These are phyloP conservation scores for Yarrowia porcina DNA, from an alignment of 805 yeast genomes.

Conservation along the genomic window DNA sequence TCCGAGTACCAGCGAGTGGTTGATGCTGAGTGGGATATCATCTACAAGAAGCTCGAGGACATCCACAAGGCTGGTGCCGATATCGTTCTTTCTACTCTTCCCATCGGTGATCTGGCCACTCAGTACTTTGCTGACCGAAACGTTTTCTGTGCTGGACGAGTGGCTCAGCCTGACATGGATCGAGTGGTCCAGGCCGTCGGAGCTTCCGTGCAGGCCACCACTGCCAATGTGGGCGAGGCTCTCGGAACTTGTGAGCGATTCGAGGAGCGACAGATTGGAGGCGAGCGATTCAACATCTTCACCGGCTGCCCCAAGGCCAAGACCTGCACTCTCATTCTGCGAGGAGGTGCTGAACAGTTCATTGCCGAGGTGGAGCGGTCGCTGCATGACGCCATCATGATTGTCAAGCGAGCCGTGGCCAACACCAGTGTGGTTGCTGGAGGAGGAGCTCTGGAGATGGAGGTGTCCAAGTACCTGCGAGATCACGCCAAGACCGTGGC, in stretches of 20 bases:
- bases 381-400: conserved; percentile 97
- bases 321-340: conserved; percentile 86
- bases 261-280: conserved; percentile 94
- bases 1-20: conserved; percentile 92
- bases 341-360: conserved; percentile 99
- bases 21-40: conserved; percentile 98
- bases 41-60: conserved; percentile 77
- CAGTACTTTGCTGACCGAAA: conserved; percentile 96
- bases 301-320: conserved; percentile 88
- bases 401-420: conserved; percentile 89
- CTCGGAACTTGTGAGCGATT: conserved; percentile 81
- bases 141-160: conserved; percentile 97
- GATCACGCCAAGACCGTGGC: conserved; percentile 84
- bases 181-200: conserved; percentile 94
- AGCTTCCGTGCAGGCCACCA: conserved; percentile 72
- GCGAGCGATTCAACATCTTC: conserved; percentile 90
- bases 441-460: conserved; percentile 99
- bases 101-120: conserved; percentile 98
- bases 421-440: conserved; percentile 91
- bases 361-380: conserved; percentile 98
- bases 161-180: conserved; percentile 81
- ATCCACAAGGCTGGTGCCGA: conserved; percentile 84
- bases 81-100: conserved; percentile 88
- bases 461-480: conserved; percentile 80
- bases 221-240: conserved; percentile 63